Base-by-base conservation (phyloP, 352 stramenopile genomes). In the Chloridella minuta region DNA sequence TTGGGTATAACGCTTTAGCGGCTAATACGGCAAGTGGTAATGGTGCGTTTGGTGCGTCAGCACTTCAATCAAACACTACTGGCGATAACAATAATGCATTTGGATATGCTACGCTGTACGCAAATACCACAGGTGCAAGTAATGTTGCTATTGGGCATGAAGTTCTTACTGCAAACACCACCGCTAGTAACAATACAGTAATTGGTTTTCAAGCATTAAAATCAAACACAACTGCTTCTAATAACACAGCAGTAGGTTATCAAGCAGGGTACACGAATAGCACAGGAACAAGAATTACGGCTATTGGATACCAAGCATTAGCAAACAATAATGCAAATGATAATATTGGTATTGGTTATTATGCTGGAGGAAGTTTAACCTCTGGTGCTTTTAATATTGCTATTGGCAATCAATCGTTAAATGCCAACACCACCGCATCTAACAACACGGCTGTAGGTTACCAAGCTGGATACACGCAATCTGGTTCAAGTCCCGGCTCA, bases 141-240 rank as follows among this genome's bases (percentile, higher is more conserved):
- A 66, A 66, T 66, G n/a, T n/a, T 66, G 40, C 40, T 18, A 10
- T 66, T 66, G 40, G 40, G 10, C 10, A 66, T 18, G 40, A 66
- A 66, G n/a, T 10, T 66, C 40, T 66, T n/a, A 18, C 10, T 66
- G n/a, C 40, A n/a, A 66, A 66, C 40, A 66, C 40, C 40, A n/a
- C n/a, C 40, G n/a, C n/a, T n/a, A 66, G n/a, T 66, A n/a, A 66
- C n/a, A 66, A 66, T 66, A 66, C 40, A 66, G 40, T n/a, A 66
- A n/a, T 66, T 10, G 40, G 40, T 66, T 66, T 18, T 66, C 40
- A 66, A 66, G 40, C 40, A 10, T 66, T 66, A n/a, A 18, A 66
- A 18, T 10, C 40, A n/a, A 66, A 66, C n/a, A n/a, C 10, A 18
- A 66, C 10, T n/a, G 40, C 10, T 18, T n/a, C 10, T 10, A 18